These are phyloP conservation scores for Coniochaeta sp. DNA, from an alignment of 2,329 filamentous ascomycete species.

Conservation along the genomic window DNA sequence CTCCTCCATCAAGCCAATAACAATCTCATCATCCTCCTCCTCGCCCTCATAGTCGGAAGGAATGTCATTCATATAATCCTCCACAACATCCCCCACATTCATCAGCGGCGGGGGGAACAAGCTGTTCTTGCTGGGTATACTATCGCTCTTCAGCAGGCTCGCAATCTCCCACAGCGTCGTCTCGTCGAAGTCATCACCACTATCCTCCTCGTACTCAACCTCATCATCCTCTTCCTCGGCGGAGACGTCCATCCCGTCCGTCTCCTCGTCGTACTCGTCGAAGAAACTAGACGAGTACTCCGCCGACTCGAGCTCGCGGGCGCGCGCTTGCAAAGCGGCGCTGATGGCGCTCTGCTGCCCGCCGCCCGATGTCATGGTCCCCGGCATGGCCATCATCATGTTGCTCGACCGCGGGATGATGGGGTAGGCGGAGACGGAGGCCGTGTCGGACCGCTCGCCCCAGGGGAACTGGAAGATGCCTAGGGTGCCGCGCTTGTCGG, in stretches of 20 bases:
- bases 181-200: slow-evolving; percentile 52
- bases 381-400: slow-evolving; percentile 40
- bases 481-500: slow-evolving; percentile 50
- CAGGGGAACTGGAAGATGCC: slow-evolving; percentile 62
- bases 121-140: slow-evolving; percentile 45
- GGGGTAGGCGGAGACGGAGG: slow-evolving; percentile 35
- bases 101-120: slow-evolving; percentile 32
- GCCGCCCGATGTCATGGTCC: slow-evolving; percentile 40
- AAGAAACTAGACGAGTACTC: slow-evolving; percentile 49
- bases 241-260: slow-evolving; percentile 26
- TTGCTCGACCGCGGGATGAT: slow-evolving; percentile 22
- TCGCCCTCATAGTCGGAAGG: slow-evolving; percentile 21
- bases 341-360: slow-evolving; percentile 19
- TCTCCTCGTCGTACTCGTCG: slow-evolving; percentile 52
- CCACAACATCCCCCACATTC: slow-evolving; percentile 19
- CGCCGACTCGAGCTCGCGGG: slow-evolving; percentile 27
- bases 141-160: slow-evolving; percentile 44
- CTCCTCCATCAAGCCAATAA: slow-evolving; percentile 24
- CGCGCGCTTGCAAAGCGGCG: slow-evolving; percentile 23
- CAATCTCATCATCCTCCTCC: slow-evolving; percentile 18
- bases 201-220: slow-evolving; percentile 24
- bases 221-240: too few relatives aligned
- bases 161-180: slow-evolving; percentile 59
- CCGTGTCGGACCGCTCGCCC: slow-evolving; percentile 55
- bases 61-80: slow-evolving; percentile 25